Conservation (phyloP, 2,329 filamentous ascomycete species). For the Trichoderma sp. region DNA sequence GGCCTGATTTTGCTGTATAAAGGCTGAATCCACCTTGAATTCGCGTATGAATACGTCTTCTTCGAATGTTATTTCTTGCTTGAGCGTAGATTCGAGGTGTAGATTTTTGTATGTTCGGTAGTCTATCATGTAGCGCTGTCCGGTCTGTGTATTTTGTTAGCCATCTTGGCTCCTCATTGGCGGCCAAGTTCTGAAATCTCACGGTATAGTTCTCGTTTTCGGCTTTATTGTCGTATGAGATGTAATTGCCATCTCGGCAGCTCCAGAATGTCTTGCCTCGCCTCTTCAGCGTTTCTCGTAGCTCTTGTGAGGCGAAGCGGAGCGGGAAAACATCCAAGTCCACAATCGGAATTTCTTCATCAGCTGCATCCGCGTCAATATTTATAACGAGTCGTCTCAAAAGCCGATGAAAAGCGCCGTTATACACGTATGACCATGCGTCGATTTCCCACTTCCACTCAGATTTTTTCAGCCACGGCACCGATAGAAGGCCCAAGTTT, state of each 20-base stretch:
- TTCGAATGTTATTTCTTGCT: fast-evolving
- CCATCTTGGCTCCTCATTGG: no score
- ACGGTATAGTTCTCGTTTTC: neutral
- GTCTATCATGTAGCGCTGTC: neutral
- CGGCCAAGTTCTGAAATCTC: neutral
- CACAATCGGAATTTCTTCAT: neutral
- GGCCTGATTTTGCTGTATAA: neutral
- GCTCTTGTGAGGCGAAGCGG: neutral
- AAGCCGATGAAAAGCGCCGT: neutral
- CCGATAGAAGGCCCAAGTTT: neutral
- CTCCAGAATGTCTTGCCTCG: neutral
- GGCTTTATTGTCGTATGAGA: neutral
- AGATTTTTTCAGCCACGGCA: neutral
- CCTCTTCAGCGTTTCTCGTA: neutral
- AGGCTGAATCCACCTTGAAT: neutral
- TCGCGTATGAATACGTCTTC: neutral
- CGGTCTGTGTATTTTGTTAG: neutral
- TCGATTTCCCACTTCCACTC: neutral
- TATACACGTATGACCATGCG: neutral
- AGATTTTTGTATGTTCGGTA: neutral
- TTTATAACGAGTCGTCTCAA: neutral
- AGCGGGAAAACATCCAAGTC: neutral
- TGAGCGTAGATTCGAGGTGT: neutral
- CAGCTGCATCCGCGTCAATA: neutral
- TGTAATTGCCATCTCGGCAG: neutral